A percentile compares a stretch with the other conserved stretches of the same genome.
These are phyloP conservation scores for Penicillium goetzii DNA, from an alignment of 495 filamentous ascomycete species.

Conservation along the genomic window DNA sequence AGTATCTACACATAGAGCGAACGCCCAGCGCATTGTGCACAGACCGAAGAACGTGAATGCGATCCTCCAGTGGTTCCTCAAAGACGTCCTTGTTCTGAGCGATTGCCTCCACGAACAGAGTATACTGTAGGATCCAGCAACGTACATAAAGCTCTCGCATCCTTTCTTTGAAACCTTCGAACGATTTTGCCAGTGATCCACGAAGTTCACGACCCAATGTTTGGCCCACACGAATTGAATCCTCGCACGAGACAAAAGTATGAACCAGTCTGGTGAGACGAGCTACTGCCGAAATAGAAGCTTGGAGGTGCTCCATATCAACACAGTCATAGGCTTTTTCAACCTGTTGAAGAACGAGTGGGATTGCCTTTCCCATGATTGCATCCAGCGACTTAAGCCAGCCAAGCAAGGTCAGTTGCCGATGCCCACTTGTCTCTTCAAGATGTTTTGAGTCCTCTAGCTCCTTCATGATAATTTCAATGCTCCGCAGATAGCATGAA, in stretches of 20 bases:
- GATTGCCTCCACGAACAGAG: conserved; percentile 74
- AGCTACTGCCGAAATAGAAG: conserved; percentile 68
- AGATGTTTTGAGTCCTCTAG: conserved; percentile 66
- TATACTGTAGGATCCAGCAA: conserved; percentile 79
- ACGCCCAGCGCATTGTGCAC: conserved; percentile 87
- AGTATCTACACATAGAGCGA: conserved; percentile 82
- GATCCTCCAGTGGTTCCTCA: conserved; percentile 64
- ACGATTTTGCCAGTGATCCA: conserved; percentile 46
- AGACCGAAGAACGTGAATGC: conserved; percentile 71
- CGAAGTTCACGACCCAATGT: conserved; percentile 47
- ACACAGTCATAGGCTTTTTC: conserved; percentile 80
- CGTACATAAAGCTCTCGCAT: conserved; percentile 88
- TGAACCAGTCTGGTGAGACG: conserved; percentile 74
- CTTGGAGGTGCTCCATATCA: conserved; percentile 72
- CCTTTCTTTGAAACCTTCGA: conserved; percentile 65
- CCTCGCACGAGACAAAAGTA: conserved; percentile 77
- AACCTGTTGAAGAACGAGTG: conserved; percentile 62
- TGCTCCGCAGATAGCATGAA: conserved; percentile 79
- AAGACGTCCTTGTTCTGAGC: conserved; percentile 66
- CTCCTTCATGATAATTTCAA: conserved; percentile 78
- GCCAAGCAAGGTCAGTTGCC: conserved; percentile 68
- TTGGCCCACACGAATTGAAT: conserved; percentile 76
- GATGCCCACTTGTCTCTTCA: conserved; percentile 60
- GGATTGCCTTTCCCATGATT: conserved; percentile 66
- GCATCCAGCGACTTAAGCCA: conserved; percentile 80